Evolutionary conservation across 2,329 filamentous ascomycete genomes (phyloP).

Genomic region (Cladosporium colombiae): DNA sequence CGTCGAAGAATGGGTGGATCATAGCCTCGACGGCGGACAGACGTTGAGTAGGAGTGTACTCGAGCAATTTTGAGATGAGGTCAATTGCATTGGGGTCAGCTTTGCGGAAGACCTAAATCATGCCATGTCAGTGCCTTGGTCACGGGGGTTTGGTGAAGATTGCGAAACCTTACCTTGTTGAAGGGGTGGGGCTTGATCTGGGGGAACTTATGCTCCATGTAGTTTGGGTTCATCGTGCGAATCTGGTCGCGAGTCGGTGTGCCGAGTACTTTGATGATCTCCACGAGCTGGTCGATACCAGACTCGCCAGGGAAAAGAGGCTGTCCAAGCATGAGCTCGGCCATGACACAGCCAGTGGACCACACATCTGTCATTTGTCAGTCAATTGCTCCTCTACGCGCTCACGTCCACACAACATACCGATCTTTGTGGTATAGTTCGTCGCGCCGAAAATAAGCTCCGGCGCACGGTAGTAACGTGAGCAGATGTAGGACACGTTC

Average conservation of each 20-base stretch:
- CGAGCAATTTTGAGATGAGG: slow-evolving; percentile 86
- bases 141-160: neutral
- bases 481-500: slow-evolving; percentile 99
- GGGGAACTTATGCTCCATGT: slow-evolving; percentile 99
- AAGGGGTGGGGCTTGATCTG: slow-evolving; percentile 99
- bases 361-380: slow-evolving; percentile 75
- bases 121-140: neutral
- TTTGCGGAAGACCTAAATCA: slow-evolving; percentile 83
- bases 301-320: slow-evolving; percentile 97
- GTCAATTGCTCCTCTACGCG: neutral
- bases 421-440: slow-evolving; percentile 99
- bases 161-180: slow-evolving; percentile 68
- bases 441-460: slow-evolving; percentile 98
- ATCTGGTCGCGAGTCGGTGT: slow-evolving; percentile 98
- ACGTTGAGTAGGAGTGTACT: slow-evolving; percentile 96
- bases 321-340: slow-evolving; percentile 97
- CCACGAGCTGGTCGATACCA: slow-evolving; percentile 95
- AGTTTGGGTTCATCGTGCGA: slow-evolving; percentile 99
- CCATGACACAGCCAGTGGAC: slow-evolving; percentile 99
- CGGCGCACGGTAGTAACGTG: slow-evolving; percentile 95
- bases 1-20: slow-evolving; percentile 98
- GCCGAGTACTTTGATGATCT: slow-evolving; percentile 98
- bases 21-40: slow-evolving; percentile 92
- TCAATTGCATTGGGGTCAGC: slow-evolving; percentile 91
- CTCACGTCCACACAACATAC: slow-evolving; percentile 56